Evolutionary conservation across 345 rosid genomes (phyloP).

Genomic region (rapeseed (Brassica napus)): Da-Ae NC_063451.1:27208001-27208500

Average conservation of each 20-base stretch:
- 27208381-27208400: not conserved
- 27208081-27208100: conserved; percentile 40
- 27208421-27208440: not conserved
- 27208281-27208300: conserved; percentile 39
- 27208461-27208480: not conserved
- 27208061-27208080: conserved; percentile 76
- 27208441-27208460: not conserved
- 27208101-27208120: conserved; percentile 45
- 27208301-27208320: conserved; percentile 13
- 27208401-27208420: not conserved
- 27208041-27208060: conserved; percentile 67
- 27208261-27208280: not conserved
- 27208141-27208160: conserved; percentile 26
- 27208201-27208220: not conserved
- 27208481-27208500: not conserved
- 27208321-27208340: conserved; percentile 25
- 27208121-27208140: conserved; percentile 37
- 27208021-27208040: conserved; percentile 86
- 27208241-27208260: conserved; percentile 39
- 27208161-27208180: conserved; percentile 33
- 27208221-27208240: not conserved
- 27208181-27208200: not conserved
- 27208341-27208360: not conserved
- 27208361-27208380: conserved; percentile 5
- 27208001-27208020: conserved; percentile 97